Conservation (phyloP, 176 grass and related monocot genomes). For the Bromus sterilis region DNA sequence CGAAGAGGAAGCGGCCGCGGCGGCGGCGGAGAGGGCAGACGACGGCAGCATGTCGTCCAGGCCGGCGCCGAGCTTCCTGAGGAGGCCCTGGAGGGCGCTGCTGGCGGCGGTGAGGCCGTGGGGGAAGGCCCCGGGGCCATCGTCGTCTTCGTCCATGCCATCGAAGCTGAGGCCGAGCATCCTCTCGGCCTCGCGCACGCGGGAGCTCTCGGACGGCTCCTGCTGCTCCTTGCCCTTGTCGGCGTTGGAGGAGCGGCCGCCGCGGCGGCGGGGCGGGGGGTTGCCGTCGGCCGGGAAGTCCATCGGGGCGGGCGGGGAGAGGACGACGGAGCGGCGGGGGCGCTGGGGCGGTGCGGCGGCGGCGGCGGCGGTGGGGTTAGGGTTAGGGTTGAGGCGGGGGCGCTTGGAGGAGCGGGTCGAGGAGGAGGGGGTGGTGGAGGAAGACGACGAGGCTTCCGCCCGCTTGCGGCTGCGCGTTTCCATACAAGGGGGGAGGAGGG, state of each 20-base stretch:
- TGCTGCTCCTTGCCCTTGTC: constrained; percentile 74
- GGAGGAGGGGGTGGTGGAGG: constrained; percentile 30
- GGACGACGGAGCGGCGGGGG: constrained; percentile 21
- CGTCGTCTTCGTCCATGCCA: constrained; percentile 48
- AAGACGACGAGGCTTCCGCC: constrained; percentile 96
- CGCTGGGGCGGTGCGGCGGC: background rate
- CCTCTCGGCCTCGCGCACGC: constrained; percentile 54
- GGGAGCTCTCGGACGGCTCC: constrained; percentile 40
- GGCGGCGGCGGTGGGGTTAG: background rate
- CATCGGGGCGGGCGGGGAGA: constrained; percentile 28
- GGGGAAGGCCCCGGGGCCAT: constrained; percentile 48
- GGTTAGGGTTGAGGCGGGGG: constrained; percentile 38
- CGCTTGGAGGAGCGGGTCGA: constrained; percentile 37
- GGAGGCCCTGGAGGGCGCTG: constrained; percentile 68
- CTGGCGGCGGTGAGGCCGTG: constrained; percentile 71
- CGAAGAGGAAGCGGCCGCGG: constrained; percentile 22
- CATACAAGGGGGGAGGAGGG: constrained; percentile 50
- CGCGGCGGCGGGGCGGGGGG: constrained; percentile 41
- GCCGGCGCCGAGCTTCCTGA: constrained; percentile 73
- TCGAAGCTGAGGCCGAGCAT: constrained; percentile 63
- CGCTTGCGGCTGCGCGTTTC: constrained; percentile 98
- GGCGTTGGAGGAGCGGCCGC: constrained; percentile 26
- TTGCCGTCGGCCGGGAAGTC: constrained; percentile 40
- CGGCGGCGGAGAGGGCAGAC: constrained; percentile 28
- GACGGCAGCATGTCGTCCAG: constrained; percentile 74